Evolutionary conservation across 1,139 yeast species (phyloP).

Genomic region (Yamadazyma oceani): DNA sequence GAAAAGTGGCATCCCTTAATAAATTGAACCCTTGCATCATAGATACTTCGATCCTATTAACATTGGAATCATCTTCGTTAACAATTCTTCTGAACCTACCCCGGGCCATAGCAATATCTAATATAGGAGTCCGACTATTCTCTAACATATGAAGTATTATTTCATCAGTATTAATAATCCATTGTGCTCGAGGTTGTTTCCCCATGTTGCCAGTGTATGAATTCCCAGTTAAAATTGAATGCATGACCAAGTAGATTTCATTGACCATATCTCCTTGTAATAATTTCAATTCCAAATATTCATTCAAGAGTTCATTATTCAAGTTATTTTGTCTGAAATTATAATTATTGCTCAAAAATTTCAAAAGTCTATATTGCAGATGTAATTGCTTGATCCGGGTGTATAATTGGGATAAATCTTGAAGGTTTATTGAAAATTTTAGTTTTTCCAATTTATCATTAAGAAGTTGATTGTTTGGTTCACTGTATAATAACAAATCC

Average conservation of each 20-base stretch:
- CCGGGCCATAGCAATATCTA: slow-evolving; percentile 41
- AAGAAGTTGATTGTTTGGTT: slow-evolving; percentile 39
- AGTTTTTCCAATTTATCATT: slow-evolving; percentile 40
- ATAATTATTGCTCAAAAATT: slow-evolving; percentile 32
- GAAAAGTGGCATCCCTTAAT: slow-evolving; percentile 32
- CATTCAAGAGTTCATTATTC: slow-evolving; percentile 38
- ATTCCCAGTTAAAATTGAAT: slow-evolving; percentile 42
- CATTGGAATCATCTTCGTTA: slow-evolving; percentile 45
- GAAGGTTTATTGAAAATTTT: slow-evolving; percentile 44
- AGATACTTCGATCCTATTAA: slow-evolving; percentile 40
- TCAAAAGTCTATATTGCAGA: slow-evolving; percentile 24
- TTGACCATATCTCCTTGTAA: slow-evolving; percentile 30
- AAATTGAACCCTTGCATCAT: slow-evolving; percentile 47
- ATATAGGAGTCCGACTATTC: slow-evolving; percentile 42
- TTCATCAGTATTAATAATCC: slow-evolving; percentile 62
- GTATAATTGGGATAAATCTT: slow-evolving; percentile 34
- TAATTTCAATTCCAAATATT: slow-evolving; percentile 28
- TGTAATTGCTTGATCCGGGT: slow-evolving; percentile 30
- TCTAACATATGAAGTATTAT: slow-evolving; percentile 44
- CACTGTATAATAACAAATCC: slow-evolving; percentile 40
- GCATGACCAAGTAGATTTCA: slow-evolving; percentile 40
- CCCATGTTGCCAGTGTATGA: slow-evolving; percentile 16
- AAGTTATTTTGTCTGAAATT: slow-evolving; percentile 35
- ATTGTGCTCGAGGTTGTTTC: slow-evolving; percentile 35
- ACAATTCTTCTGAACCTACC: slow-evolving; percentile 49